A percentile compares a stretch with the other conserved stretches of the same genome.
These are phyloP conservation scores for Mychonastes homosphaera DNA, from an alignment of 139 green algal genomes.

Conservation along the genomic window DNA sequence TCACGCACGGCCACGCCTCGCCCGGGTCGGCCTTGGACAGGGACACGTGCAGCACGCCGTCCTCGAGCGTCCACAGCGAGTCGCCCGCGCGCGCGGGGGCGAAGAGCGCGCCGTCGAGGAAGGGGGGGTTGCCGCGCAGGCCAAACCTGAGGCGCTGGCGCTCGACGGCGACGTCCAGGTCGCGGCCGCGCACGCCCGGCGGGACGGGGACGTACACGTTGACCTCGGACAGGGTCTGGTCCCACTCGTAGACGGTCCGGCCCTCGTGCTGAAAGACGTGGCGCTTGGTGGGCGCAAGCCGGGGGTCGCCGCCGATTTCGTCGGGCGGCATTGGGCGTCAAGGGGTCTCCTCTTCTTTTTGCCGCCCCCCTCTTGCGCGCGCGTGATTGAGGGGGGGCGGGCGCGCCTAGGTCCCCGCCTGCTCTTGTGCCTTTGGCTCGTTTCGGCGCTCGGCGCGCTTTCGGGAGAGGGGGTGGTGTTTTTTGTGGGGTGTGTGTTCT, in stretches of 20 bases:
- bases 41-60: slow-evolving; percentile 44
- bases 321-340: no score
- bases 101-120: slow-evolving; percentile 54
- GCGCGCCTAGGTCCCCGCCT: no score
- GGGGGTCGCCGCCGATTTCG: no score
- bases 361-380: no score
- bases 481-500: no score
- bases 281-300: slow-evolving; percentile 31
- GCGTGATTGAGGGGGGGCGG: no score
- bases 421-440: no score
- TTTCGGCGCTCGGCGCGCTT: no score
- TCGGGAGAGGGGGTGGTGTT: no score
- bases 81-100: slow-evolving; percentile 19
- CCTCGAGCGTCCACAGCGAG: slow-evolving; percentile 79
- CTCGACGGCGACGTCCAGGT: slow-evolving; percentile 54
- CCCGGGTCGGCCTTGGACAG: slow-evolving; percentile 66
- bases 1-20: slow-evolving; percentile 52
- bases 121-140: slow-evolving; percentile 65
- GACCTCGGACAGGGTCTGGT: slow-evolving; percentile 60
- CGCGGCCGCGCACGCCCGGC: slow-evolving; percentile 48
- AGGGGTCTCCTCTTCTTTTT: no score
- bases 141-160: slow-evolving; percentile 49
- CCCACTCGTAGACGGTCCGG: slow-evolving; percentile 76
- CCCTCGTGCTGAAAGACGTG: slow-evolving; percentile 47
- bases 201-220: slow-evolving; percentile 61